Percentiles rank a stretch among this genome's conserved stretches.
phyloP scores from a whole-genome alignment of 1,139 yeast genomes.

The Geotrichum restrictum region DNA sequence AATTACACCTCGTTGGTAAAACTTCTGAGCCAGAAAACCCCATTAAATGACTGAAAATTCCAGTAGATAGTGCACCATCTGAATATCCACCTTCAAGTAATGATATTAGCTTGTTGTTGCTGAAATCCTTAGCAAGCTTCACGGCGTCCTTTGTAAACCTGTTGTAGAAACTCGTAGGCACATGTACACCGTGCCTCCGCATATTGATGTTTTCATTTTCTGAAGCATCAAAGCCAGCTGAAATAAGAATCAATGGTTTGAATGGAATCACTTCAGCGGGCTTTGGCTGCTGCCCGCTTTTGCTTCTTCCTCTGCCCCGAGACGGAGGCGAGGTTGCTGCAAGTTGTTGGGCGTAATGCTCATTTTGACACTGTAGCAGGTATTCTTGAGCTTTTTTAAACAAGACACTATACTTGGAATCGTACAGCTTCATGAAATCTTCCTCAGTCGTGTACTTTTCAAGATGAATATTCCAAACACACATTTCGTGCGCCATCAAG shows the following conservation, averaged over 20 bases:
- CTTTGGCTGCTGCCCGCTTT: neutral
- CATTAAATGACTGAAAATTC: constrained; percentile 71
- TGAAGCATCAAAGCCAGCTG: constrained; percentile 88
- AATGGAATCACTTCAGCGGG: constrained; percentile 41
- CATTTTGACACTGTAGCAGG: constrained; percentile 40
- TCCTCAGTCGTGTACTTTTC: constrained; percentile 58
- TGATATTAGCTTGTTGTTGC: constrained; percentile 63
- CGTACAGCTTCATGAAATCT: constrained; percentile 65
- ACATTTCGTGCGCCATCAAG: constrained; percentile 70
- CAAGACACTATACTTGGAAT: constrained; percentile 56
- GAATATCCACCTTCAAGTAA: constrained; percentile 85
- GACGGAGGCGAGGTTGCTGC: constrained; percentile 29
- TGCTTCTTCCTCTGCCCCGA: constrained; percentile 27
- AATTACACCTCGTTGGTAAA: constrained; percentile 34
- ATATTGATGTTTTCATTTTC: constrained; percentile 76
- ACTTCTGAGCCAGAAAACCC: constrained; percentile 40
- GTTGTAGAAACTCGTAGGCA: constrained; percentile 77
- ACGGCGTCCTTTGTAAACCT: constrained; percentile 71
- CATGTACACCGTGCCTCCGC: constrained; percentile 83
- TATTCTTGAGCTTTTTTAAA: constrained; percentile 68
- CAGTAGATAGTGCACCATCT: constrained; percentile 77
- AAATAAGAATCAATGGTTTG: constrained; percentile 66
- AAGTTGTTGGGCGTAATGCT: constrained; percentile 8
- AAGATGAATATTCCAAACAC: constrained; percentile 82
- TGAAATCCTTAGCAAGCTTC: constrained; percentile 56